Base-by-base conservation (phyloP, 2,329 filamentous ascomycete genomes). In the Fusarium tuaranense region DNA sequence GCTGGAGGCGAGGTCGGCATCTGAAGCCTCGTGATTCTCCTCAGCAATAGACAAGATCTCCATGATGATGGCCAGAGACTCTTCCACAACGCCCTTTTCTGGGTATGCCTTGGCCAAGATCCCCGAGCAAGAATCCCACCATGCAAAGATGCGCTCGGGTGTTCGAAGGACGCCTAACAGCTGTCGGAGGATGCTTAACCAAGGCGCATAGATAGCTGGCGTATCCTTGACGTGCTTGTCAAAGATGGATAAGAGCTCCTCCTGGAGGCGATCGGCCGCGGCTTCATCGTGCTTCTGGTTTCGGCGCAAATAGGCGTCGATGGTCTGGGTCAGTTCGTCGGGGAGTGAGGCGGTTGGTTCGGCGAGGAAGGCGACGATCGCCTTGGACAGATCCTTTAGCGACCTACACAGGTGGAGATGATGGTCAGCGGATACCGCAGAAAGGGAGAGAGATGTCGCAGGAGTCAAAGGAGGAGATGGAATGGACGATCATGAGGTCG, bases 161-260 rank as follows among this genome's bases (percentile, higher is more conserved):
- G 90, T 90, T 66, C 87, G 88, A 64, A 97, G 87, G 13, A 88
- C 88, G 4, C 92, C 90, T 27, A 91, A 87, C 39, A 96, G 84
- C 46, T 87, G 88, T 57, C 90, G 88, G 65, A 96, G 83, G 55
- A 94, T 87, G 60, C 88, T 88, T 20, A 95, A 86, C 82, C 95
- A 97, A n/a, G 90, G 84, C 10, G 89, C 90, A 79, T 90, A 88
- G 75, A 90, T 89, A 61, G 87, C 81, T 3, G 89, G 84, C 27
- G 86, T 86, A 38, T 88, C 87, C 27, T 86, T 86, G 69, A 95
- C 89, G 73, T 90, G 86, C 78, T 89, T 91, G 68, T 92, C 87
- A 83, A 92, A 95, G 64, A 94, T 87, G 27, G 86, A 83, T 46
- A 92, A 84, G 9, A 97, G 87, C 76, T 95, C 93, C 46, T 95